Evolutionary conservation across 164 flowering plant genomes (phyloP), one percentile per base, ranked within the genome.

Genomic region (Tinospora cordifolia): DNA sequence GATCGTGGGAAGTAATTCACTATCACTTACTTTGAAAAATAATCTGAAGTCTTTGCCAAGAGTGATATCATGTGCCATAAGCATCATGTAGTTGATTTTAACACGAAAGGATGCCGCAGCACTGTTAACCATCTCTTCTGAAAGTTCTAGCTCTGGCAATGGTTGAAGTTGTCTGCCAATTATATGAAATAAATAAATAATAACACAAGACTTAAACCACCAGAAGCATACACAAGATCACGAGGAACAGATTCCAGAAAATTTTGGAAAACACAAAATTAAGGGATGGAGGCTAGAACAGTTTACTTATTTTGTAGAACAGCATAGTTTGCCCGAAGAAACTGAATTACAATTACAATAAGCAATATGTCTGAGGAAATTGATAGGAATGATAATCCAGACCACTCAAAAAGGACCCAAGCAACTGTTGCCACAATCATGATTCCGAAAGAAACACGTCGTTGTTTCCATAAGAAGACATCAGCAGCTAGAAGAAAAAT

Each of bases 21-120:
- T 12, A 63, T 71, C 59, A 77, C 86, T 69, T 44, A 92, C 99
- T 98, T 81, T 85, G 78, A 92, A 92, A 73, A 92, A 94, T 22
- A 88, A 85, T 72, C 78, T 80, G 80, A 94, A 92, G 74, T 94
- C 99, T 72, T 89, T 92, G 70, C 97, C 97, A 75, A 92, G 81
- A 60, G 97, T 90, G 70, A 94, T 90, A 74, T 94, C 97, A 82
- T 94, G 98, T 63, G 97, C 99, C 86, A 94, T 86, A 68, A 92
- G 89, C 68, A 90, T 83, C 77, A 86, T 63, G 73, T 86, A 78
- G 68, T 92, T 94, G 69, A 90, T 78, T 83, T 86, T 92, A 67
- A 82, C 90, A 74, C 97, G 99, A 78, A 94, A 86, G 54, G 95
- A 89, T 36, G 94, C 93, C 25, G 98, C 98, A 59, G 86, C 88